Conservation (phyloP, 1,284 basidiomycete species). For the Irpex lacteus region DNA sequence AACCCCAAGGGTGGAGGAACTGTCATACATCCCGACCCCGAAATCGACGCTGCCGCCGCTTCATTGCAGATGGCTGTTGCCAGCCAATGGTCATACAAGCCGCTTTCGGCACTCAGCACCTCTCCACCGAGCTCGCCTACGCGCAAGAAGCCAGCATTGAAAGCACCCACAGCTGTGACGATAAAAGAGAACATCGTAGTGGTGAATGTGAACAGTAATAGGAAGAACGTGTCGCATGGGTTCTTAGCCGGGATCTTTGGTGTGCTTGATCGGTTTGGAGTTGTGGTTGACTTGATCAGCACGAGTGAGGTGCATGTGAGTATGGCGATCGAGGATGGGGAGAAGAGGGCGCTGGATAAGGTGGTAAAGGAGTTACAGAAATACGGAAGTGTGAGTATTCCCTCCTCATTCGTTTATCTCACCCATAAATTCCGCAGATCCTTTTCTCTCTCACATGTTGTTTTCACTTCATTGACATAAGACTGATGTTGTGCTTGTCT, state of each 20-base stretch:
- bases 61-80: slow-evolving; percentile 11
- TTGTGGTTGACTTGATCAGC: slow-evolving; percentile 96
- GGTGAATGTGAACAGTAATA: slow-evolving; percentile 94
- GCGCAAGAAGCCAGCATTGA: slow-evolving; percentile 26
- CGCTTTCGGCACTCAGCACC: slow-evolving; percentile 28
- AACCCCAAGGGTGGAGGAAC: slow-evolving; percentile 90
- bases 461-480: not conserved
- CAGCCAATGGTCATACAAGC: slow-evolving; percentile 9
- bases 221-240: slow-evolving; percentile 95
- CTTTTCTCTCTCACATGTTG: not conserved
- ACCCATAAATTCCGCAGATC: not conserved
- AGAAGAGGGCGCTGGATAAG: slow-evolving; percentile 68
- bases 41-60: slow-evolving; percentile 37
- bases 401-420: not conserved
- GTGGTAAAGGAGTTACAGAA: slow-evolving; percentile 76
- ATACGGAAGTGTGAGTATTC: slow-evolving; percentile 67
- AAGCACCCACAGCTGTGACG: slow-evolving; percentile 93
- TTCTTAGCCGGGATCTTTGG: slow-evolving; percentile 95
- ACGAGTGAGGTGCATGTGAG: slow-evolving; percentile 98
- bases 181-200: slow-evolving; percentile 96
- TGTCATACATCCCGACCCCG: slow-evolving; percentile 87
- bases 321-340: slow-evolving; percentile 81
- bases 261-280: slow-evolving; percentile 87
- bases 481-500: not conserved
- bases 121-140: slow-evolving; percentile 25